These are phyloP conservation scores for Heterotrichella gracilis DNA, from an alignment of 352 stramenopile genomes.

Conservation along the genomic window DNA sequence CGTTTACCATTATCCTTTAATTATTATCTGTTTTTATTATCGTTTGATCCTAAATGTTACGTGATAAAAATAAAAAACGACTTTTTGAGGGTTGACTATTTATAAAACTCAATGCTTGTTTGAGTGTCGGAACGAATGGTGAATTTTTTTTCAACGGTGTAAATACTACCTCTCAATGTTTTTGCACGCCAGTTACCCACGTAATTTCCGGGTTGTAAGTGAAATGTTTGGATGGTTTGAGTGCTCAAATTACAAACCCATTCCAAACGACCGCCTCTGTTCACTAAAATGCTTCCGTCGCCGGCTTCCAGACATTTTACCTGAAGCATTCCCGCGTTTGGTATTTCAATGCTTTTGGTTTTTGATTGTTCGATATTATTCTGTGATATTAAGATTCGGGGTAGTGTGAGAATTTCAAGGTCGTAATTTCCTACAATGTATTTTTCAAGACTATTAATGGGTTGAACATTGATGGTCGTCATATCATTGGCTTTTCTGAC, in stretches of 20 bases:
- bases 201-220: not conserved
- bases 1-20: no score
- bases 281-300: not conserved
- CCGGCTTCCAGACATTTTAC: not conserved
- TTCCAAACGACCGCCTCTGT: not conserved
- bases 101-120: not conserved
- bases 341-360: not conserved
- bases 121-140: not conserved
- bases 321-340: not conserved
- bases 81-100: no score
- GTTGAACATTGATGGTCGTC: not conserved
- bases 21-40: no score
- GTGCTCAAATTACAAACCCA: not conserved
- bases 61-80: no score
- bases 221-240: not conserved
- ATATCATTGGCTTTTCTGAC: not conserved
- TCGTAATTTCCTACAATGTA: not conserved
- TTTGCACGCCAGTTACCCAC: not conserved
- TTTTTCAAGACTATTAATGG: not conserved
- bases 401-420: not conserved
- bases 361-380: not conserved
- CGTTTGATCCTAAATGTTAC: no score
- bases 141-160: slow-evolving; percentile 8
- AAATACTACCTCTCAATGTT: not conserved
- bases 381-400: not conserved